phyloP scores from a whole-genome alignment of 306 rosid species.

The Malus sieversii region DNA sequence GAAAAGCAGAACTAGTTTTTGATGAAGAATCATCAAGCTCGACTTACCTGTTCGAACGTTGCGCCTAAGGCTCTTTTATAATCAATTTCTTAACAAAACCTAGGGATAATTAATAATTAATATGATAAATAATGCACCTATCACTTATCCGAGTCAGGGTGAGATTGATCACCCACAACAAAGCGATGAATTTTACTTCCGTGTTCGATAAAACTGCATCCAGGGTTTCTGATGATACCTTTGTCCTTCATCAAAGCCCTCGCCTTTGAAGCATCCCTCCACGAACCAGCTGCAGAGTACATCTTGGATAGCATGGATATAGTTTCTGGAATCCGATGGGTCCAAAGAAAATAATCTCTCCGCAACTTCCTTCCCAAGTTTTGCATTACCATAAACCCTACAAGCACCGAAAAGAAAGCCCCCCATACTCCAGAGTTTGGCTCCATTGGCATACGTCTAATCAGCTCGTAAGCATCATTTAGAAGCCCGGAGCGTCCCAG shows the following conservation, averaged over 20 bases:
- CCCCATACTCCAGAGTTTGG: slow-evolving; percentile 50
- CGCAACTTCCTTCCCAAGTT: slow-evolving; percentile 65
- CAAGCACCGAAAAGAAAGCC: too few species aligned
- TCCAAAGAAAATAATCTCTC: slow-evolving; percentile 48
- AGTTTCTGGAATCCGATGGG: slow-evolving; percentile 58
- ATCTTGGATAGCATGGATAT: slow-evolving; percentile 62
- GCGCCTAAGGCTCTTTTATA: too few species aligned
- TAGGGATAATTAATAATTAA: too few species aligned
- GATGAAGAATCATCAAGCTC: too few species aligned
- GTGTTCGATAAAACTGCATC: slow-evolving; percentile 59
- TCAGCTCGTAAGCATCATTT: slow-evolving; percentile 48
- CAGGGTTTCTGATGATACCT: slow-evolving; percentile 40
- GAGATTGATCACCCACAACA: slow-evolving; percentile 54
- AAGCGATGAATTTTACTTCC: slow-evolving; percentile 48
- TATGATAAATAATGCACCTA: too few species aligned
- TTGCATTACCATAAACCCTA: slow-evolving; percentile 45
- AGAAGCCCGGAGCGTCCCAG: slow-evolving; percentile 63
- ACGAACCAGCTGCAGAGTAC: slow-evolving; percentile 53
- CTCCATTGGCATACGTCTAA: slow-evolving; percentile 51
- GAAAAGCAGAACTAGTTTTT: too few species aligned
- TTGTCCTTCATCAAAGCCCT: slow-evolving; percentile 60
- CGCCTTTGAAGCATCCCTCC: slow-evolving; percentile 61
- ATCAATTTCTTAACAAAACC: too few species aligned
- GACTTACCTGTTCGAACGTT: too few species aligned
- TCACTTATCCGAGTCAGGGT: slow-evolving; percentile 39